Conservation (phyloP, 176 grass and related monocot species). For the Paspalum vaginatum region DNA sequence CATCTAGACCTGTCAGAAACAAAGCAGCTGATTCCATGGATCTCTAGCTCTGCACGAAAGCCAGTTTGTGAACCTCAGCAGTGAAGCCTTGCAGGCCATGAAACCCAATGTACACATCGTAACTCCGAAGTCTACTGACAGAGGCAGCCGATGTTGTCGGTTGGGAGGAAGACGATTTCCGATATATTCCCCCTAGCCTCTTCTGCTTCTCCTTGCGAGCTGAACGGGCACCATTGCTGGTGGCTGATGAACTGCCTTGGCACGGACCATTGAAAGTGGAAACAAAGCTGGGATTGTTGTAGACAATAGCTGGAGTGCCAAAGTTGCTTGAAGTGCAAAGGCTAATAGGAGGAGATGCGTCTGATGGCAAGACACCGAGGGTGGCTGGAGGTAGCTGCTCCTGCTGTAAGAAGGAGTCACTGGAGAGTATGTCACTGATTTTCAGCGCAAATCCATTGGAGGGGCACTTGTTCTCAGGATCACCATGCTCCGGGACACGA, state of each 20-base stretch:
- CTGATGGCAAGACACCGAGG: slow-evolving; percentile 39
- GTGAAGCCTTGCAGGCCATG: slow-evolving; percentile 84
- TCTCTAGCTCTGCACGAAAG: slow-evolving; percentile 88
- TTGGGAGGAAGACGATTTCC: slow-evolving; percentile 50
- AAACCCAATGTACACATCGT: slow-evolving; percentile 95
- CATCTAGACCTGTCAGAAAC: slow-evolving; percentile 83
- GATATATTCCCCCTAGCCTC: slow-evolving; percentile 43
- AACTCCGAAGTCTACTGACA: slow-evolving; percentile 57
- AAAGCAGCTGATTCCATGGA: slow-evolving; percentile 95
- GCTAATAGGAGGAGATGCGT: slow-evolving; percentile 69
- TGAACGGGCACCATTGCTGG: slow-evolving; percentile 39
- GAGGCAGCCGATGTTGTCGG: slow-evolving; percentile 60
- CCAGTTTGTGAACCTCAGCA: slow-evolving; percentile 91
- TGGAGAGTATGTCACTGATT: slow-evolving; percentile 56
- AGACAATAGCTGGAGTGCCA: slow-evolving; percentile 64
- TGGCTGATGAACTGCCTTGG: slow-evolving; percentile 61
- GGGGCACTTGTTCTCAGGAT: slow-evolving; percentile 27
- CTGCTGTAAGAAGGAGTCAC: slow-evolving; percentile 25
- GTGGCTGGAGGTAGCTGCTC: slow-evolving; percentile 41
- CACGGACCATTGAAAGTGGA: slow-evolving; percentile 64
- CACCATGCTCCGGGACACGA: slow-evolving; percentile 38
- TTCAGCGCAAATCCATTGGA: slow-evolving; percentile 36
- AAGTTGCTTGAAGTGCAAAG: slow-evolving; percentile 77
- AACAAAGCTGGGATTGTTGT: slow-evolving; percentile 63
- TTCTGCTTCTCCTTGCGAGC: slow-evolving; percentile 63